These are phyloP conservation scores for Podaxis rugospora DNA, from an alignment of 768 basidiomycete species.

Conservation along the genomic window DNA sequence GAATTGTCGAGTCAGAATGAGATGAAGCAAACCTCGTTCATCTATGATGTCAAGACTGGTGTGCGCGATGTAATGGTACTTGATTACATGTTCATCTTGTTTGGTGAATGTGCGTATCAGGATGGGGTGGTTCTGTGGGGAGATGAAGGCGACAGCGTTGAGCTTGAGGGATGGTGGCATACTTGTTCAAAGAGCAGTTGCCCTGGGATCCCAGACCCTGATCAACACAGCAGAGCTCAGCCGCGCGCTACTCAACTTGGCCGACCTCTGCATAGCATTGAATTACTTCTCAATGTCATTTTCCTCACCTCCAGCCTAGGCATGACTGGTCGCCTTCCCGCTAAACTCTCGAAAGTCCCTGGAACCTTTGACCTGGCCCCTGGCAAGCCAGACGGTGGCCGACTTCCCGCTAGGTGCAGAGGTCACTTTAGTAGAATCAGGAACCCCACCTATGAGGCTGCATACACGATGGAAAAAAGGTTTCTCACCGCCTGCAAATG, in stretches of 20 bases:
- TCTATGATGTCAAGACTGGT: slow-evolving; percentile 89
- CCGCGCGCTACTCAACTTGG: background rate
- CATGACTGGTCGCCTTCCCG: too few relatives aligned
- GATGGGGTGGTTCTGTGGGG: slow-evolving; percentile 78
- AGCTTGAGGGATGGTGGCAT: slow-evolving; percentile 71
- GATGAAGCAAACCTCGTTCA: slow-evolving; percentile 65
- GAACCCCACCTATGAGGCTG: too few relatives aligned
- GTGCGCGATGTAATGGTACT: slow-evolving; percentile 90
- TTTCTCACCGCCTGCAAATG: too few relatives aligned
- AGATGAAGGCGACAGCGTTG: slow-evolving; percentile 83
- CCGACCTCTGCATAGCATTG: background rate
- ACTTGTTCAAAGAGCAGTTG: background rate
- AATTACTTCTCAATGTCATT: too few relatives aligned
- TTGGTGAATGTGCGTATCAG: slow-evolving; percentile 70
- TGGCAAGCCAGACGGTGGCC: too few relatives aligned
- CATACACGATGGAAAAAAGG: too few relatives aligned
- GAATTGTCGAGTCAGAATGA: background rate
- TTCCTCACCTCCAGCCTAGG: too few relatives aligned
- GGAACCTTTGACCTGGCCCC: too few relatives aligned
- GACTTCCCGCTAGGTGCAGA: too few relatives aligned
- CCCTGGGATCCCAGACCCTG: background rate
- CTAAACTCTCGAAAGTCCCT: too few relatives aligned
- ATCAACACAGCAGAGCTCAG: background rate
- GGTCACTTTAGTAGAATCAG: too few relatives aligned
- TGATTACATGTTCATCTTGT: slow-evolving; percentile 52